phyloP scores from a whole-genome alignment of 2,329 filamentous ascomycete genomes.

The Sarocladium oryzae region DNA sequence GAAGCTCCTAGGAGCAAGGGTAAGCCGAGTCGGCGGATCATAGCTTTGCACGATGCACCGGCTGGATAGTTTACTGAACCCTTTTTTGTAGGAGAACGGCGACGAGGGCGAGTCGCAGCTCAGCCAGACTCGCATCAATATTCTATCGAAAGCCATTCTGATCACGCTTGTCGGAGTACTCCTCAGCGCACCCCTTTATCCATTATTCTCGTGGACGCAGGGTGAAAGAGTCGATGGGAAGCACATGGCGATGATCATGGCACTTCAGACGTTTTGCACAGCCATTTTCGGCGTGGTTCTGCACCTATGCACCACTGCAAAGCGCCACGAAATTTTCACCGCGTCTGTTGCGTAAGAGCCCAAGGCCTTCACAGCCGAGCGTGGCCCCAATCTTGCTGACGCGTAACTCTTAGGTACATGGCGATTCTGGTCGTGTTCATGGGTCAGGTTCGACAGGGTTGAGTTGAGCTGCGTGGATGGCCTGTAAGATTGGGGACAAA shows the following conservation, averaged over 20 bases:
- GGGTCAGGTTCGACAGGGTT: neutral
- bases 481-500: neutral
- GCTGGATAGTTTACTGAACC: no score
- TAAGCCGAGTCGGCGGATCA: no score
- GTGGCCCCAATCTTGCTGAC: no score
- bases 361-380: no score
- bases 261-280: constrained; percentile 9
- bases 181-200: constrained; percentile 10
- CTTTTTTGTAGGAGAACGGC: neutral
- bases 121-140: neutral
- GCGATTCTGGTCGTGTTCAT: constrained; percentile 12
- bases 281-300: constrained; percentile 7
- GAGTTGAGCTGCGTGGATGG: constrained; percentile 10
- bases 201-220: constrained; percentile 9
- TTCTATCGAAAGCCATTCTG: neutral
- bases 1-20: neutral
- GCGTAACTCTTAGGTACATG: constrained; percentile 9
- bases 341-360: constrained; percentile 9
- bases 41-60: no score
- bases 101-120: neutral
- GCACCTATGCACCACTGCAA: constrained; percentile 10
- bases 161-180: constrained; percentile 5
- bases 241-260: constrained; percentile 10
- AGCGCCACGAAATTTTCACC: constrained; percentile 11
- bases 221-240: neutral